Evolutionary conservation across 2,329 filamentous ascomycete genomes (phyloP).

Genomic region (Diplocarpon mali): DNA sequence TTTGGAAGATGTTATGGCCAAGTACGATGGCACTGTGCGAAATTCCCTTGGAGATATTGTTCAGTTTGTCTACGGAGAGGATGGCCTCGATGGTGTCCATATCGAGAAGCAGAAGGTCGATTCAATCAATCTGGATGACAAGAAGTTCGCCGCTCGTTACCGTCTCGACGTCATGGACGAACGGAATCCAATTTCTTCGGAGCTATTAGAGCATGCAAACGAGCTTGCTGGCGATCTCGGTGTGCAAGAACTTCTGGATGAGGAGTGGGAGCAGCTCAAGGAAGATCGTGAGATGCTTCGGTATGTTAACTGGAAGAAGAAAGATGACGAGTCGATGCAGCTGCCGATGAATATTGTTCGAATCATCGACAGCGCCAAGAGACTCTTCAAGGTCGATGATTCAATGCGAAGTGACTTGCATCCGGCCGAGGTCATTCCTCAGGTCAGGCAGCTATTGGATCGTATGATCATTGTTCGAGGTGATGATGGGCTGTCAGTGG

Average conservation of each 20-base stretch:
- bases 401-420: constrained; percentile 79
- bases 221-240: constrained; percentile 81
- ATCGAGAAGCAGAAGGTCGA: constrained; percentile 92
- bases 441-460: constrained; percentile 63
- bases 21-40: constrained; percentile 93
- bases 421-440: constrained; percentile 75
- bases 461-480: constrained; percentile 80
- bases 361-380: constrained; percentile 82
- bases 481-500: constrained; percentile 65
- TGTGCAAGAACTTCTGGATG: constrained; percentile 75
- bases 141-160: constrained; percentile 70
- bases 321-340: constrained; percentile 78
- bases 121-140: constrained; percentile 68
- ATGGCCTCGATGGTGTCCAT: constrained; percentile 83
- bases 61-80: constrained; percentile 95
- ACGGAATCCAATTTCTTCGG: constrained; percentile 44
- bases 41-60: constrained; percentile 95
- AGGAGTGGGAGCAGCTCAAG: constrained; percentile 71
- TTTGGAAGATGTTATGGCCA: constrained; percentile 92
- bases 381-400: constrained; percentile 82
- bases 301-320: constrained; percentile 50
- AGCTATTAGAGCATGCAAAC: constrained; percentile 74
- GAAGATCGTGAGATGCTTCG: constrained; percentile 69
- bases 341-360: constrained; percentile 84
- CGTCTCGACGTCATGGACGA: constrained; percentile 77